phyloP scores from a whole-genome alignment of 495 filamentous ascomycete genomes.

The Choiromyces venosus region DNA sequence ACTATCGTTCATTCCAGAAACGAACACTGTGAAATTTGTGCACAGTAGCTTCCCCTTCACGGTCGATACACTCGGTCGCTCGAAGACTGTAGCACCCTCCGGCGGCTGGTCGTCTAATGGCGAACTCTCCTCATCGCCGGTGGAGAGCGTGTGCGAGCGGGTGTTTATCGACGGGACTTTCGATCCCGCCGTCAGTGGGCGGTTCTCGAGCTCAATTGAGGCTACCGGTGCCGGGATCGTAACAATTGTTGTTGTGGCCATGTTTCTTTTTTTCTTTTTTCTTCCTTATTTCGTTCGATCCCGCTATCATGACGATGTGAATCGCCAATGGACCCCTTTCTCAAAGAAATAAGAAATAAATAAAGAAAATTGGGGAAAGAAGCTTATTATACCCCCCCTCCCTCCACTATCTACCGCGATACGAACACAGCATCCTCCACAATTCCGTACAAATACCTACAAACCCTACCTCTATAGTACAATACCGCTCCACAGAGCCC shows the following conservation, averaged over 20 bases:
- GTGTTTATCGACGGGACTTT: not conserved
- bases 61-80: conserved; percentile 21
- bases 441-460: not conserved
- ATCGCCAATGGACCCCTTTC: not conserved
- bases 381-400: not conserved
- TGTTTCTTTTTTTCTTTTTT: not conserved
- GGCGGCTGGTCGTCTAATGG: conserved; percentile 21
- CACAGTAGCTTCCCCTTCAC: conserved; percentile 25
- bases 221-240: conserved; percentile 2
- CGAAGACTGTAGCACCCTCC: conserved; percentile 25
- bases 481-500: not conserved
- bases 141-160: not conserved
- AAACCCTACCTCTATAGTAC: not conserved
- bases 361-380: not conserved
- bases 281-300: not conserved
- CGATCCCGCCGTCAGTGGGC: not conserved
- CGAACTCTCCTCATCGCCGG: conserved; percentile 18
- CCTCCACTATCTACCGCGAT: not conserved
- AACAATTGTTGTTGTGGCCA: conserved; percentile 3
- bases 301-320: not conserved
- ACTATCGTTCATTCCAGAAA: conserved; percentile 57
- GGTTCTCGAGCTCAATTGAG: not conserved
- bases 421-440: conserved; percentile 1
- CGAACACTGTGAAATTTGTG: conserved; percentile 43
- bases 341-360: not conserved